Base-by-base conservation (phyloP, 2,329 filamentous ascomycete genomes). In the Aureobasidium uvarum region DNA sequence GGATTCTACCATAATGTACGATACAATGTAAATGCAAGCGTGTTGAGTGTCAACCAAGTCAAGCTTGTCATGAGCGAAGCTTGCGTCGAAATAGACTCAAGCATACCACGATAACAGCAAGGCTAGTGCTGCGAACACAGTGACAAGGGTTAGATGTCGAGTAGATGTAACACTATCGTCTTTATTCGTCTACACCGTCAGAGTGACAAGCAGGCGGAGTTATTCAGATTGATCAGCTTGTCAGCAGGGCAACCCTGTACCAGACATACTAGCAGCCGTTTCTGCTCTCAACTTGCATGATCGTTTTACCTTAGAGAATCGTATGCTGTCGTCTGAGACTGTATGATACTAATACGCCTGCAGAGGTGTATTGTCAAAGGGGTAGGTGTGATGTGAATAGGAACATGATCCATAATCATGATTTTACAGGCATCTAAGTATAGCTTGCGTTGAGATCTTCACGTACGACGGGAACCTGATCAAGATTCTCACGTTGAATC, bases 401-500 rank as follows among this genome's bases (percentile, higher is more conserved):
- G 7, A 43, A n/a, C 18, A 18, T 41, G 2, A n/a, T 43, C 8
- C 18, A 41, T 18, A 31, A 36, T 14, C n/a, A 33, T 45, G 5
- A 45, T 18, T n/a, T 31, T 43, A 18, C 38, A 43, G 20, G 18
- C 5, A 25, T 45, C 20, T 25, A 46, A 6, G 18, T 23, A 46
- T 46, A 28, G 14, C 25, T 10, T 60, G 33, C 64, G 31, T 48
- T 66, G 5, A 56, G 20, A 50, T 66, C 64, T 28, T 31, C n/a
- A 3, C 18, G 36, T 16, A 66, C 66, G n/a, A 75, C 54, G 7
- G 79, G 78, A 31, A 81, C 69, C n/a, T 74, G 73, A 54, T 79
- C 78, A 3, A 70, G 69, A 31, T 72, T 66, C 69, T 82, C 81
- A 60, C 73, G 66, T 51, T 74, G 66, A 28, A 80, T 73, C 71